A percentile compares a stretch with the other conserved stretches of the same genome.
These are phyloP conservation scores for Gossypium herbaceum DNA, from an alignment of 345 rosid species.

Conservation along the genomic window DNA sequence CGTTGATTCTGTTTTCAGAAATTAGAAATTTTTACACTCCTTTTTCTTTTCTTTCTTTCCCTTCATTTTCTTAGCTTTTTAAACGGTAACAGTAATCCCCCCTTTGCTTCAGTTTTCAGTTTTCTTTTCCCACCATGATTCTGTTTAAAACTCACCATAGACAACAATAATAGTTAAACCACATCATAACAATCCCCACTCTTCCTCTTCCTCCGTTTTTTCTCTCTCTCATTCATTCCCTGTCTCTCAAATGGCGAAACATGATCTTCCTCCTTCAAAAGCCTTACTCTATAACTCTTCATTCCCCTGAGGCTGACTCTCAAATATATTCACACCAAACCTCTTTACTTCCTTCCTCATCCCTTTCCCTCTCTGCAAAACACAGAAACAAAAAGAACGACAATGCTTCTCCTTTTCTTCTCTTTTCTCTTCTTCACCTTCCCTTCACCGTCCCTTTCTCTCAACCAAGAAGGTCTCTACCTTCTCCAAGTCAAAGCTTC, in stretches of 20 bases:
- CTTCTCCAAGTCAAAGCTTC: conserved; percentile 46
- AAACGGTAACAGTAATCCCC: not conserved
- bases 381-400: not conserved
- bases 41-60: no score
- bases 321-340: conserved; percentile 7
- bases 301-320: not conserved
- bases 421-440: conserved; percentile 20
- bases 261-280: not conserved
- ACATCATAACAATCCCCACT: conserved; percentile 4
- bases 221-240: conserved; percentile 2
- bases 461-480: conserved; percentile 66
- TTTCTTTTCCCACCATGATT: not conserved
- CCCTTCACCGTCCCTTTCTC: conserved; percentile 23
- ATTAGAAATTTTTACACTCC: not conserved
- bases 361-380: not conserved
- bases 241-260: not conserved
- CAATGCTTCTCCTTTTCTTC: conserved; percentile 28
- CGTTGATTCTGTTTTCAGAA: not conserved
- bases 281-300: conserved; percentile 3
- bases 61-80: not conserved
- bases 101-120: not conserved
- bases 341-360: conserved; percentile 3
- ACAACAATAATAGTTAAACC: not conserved
- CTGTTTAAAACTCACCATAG: conserved; percentile 2
- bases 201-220: not conserved